A percentile compares a stretch with the other conserved stretches of the same genome.
phyloP scores from a whole-genome alignment of 495 filamentous ascomycete genomes.

The Podospora didyma region DNA sequence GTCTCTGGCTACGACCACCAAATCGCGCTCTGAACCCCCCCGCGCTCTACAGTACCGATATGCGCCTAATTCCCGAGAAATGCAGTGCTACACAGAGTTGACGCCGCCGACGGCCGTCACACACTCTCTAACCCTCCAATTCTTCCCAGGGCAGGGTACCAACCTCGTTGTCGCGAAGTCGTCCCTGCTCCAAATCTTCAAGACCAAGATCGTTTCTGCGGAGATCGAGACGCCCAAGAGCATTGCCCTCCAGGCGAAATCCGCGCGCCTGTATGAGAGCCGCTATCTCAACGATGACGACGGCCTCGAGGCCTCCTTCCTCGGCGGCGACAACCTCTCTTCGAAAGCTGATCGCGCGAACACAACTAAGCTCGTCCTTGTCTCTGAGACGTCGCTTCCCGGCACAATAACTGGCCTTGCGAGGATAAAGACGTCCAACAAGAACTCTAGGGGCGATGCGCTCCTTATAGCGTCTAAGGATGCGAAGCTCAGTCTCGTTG shows the following conservation, averaged over 20 bases:
- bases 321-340: slow-evolving; percentile 51
- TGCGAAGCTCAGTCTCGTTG: slow-evolving; percentile 86
- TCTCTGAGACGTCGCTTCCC: slow-evolving; percentile 75
- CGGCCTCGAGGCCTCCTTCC: slow-evolving; percentile 55
- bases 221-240: slow-evolving; percentile 43
- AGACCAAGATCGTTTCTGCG: slow-evolving; percentile 49
- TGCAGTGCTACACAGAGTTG: slow-evolving; percentile 82
- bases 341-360: slow-evolving; percentile 54
- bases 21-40: not conserved
- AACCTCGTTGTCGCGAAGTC: slow-evolving; percentile 88
- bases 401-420: slow-evolving; percentile 81
- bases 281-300: slow-evolving; percentile 53
- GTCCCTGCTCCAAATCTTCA: slow-evolving; percentile 87
- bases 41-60: slow-evolving; percentile 15
- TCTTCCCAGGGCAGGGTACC: slow-evolving; percentile 66
- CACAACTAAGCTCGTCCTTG: slow-evolving; percentile 74
- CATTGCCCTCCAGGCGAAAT: slow-evolving; percentile 16
- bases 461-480: slow-evolving; percentile 80
- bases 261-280: slow-evolving; percentile 35
- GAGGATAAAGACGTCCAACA: slow-evolving; percentile 62
- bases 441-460: slow-evolving; percentile 78
- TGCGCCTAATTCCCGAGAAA: slow-evolving; percentile 22
- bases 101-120: slow-evolving; percentile 89
- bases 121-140: slow-evolving; percentile 75
- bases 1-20: too few relatives aligned